Conservation (phyloP, 2,329 filamentous ascomycete genomes). For the Cucurbitaria berberidis region DNA sequence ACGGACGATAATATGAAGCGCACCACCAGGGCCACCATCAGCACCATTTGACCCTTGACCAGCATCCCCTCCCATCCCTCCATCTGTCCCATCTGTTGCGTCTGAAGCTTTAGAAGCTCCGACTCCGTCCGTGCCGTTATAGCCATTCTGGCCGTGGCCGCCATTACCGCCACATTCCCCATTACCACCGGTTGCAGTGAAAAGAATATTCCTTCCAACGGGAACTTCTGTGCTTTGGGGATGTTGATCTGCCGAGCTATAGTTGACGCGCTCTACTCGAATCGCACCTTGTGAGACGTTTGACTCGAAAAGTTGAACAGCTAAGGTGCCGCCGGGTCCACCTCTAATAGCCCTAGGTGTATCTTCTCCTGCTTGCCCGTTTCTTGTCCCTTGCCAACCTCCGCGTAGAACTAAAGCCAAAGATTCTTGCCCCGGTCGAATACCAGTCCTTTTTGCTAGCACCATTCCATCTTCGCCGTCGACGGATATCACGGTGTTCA, state of each 20-base stretch:
- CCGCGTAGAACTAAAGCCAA: not conserved
- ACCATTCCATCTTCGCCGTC: conserved; percentile 5
- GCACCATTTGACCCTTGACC: conserved; percentile 9
- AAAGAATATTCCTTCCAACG: conserved; percentile 4
- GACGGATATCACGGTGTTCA: conserved; percentile 5
- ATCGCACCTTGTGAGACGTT: conserved; percentile 1
- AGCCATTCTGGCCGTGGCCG: conserved; percentile 1
- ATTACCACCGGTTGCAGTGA: conserved; percentile 11
- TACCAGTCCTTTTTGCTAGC: conserved; percentile 6
- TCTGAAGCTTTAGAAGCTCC: conserved; percentile 7
- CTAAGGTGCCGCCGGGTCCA: conserved; percentile 4
- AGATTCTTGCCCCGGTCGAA: conserved; percentile 4
- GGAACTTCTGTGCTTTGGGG: conserved; percentile 3
- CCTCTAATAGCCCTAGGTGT: conserved; percentile 5
- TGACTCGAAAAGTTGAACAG: conserved; percentile 5
- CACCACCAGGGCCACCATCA: conserved; percentile 9
- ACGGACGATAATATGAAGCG: conserved; percentile 8
- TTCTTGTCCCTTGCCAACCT: not conserved
- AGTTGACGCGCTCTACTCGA: not conserved
- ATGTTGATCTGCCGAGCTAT: not conserved
- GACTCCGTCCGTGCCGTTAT: conserved; percentile 4
- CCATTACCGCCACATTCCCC: conserved; percentile 13
- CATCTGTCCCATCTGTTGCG: conserved; percentile 14
- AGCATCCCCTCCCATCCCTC: conserved; percentile 13
- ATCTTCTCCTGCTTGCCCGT: conserved; percentile 3